A percentile compares a stretch with the other conserved stretches of the same genome.
Evolutionary conservation across 2,329 filamentous ascomycete genomes (phyloP).

Genomic region (Fusarium tanahbumbuense): DNA sequence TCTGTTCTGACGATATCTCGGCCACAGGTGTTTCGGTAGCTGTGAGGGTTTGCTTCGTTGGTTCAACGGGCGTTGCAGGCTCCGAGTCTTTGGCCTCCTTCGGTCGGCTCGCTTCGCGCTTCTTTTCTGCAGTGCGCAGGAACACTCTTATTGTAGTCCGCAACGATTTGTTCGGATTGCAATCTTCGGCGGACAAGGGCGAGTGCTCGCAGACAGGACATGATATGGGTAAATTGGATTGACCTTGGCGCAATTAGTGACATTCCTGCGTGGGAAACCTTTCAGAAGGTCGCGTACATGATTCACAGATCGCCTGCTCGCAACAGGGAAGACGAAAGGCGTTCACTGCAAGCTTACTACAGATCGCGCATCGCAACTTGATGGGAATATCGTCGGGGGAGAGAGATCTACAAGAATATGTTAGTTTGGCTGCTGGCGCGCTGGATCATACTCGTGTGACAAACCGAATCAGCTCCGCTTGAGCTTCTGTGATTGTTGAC

Average conservation of each 20-base stretch:
- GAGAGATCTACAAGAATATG: conserved; percentile 71
- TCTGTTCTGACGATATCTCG: conserved; percentile 38
- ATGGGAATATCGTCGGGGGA: conserved; percentile 89
- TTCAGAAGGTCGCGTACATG: conserved; percentile 65
- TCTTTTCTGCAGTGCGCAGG: conserved; percentile 90
- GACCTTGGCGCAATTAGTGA: conserved; percentile 64
- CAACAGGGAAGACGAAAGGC: conserved; percentile 94
- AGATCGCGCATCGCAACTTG: conserved; percentile 94
- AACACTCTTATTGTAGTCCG: conserved; percentile 93
- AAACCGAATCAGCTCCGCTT: conserved; percentile 70
- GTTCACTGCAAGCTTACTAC: conserved; percentile 89
- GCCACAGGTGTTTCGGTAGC: conserved; percentile 37
- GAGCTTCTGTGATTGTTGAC: conserved; percentile 59
- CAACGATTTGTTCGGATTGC: conserved; percentile 89
- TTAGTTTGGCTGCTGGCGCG: conserved; percentile 19
- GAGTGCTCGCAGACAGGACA: conserved; percentile 95
- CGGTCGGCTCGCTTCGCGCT: conserved; percentile 74
- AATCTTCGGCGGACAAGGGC: conserved; percentile 86
- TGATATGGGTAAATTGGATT: conserved; percentile 77
- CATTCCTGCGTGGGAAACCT: neutral
- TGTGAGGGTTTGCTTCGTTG: conserved; percentile 50
- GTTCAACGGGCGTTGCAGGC: conserved; percentile 57
- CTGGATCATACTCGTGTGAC: conserved; percentile 2
- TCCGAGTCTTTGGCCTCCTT: conserved; percentile 60
- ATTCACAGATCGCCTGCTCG: conserved; percentile 92